phyloP scores from a whole-genome alignment of 768 basidiomycete genomes.

The Serendipita sp. region DNA sequence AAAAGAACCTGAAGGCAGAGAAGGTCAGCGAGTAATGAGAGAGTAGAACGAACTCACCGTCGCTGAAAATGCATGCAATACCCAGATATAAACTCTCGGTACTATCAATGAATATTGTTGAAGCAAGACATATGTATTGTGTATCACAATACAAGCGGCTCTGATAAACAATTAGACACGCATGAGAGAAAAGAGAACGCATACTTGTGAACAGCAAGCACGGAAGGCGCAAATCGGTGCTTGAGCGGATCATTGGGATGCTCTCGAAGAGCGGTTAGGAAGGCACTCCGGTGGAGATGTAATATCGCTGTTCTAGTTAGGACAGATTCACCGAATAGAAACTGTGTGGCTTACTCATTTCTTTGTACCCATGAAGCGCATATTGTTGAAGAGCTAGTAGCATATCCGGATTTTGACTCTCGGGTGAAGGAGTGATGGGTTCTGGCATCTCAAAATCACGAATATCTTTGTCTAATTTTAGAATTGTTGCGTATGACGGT shows the following conservation, averaged over 20 bases:
- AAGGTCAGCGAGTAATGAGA: background rate
- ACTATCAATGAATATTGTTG: slow-evolving; percentile 38
- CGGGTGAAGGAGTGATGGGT: slow-evolving; percentile 6
- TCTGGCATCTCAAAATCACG: slow-evolving; percentile 24
- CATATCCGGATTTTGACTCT: background rate
- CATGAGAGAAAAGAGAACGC: slow-evolving; percentile 34
- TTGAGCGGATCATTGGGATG: slow-evolving; percentile 51
- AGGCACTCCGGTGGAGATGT: slow-evolving; percentile 35
- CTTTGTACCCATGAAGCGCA: background rate
- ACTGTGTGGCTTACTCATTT: background rate
- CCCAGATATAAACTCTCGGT: slow-evolving; percentile 51
- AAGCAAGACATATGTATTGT: slow-evolving; percentile 21
- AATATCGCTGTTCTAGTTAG: background rate
- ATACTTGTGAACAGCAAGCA: slow-evolving; percentile 52
- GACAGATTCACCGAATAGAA: background rate
- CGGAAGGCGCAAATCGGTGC: slow-evolving; percentile 48
- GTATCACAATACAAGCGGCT: background rate
- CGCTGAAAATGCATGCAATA: slow-evolving; percentile 59
- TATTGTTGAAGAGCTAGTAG: background rate
- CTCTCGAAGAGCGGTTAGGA: slow-evolving; percentile 52
- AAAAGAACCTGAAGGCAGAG: background rate
- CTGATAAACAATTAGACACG: slow-evolving; percentile 19
- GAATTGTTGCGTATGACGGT: slow-evolving; percentile 9
- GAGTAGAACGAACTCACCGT: slow-evolving; percentile 22
- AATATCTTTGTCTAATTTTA: slow-evolving; percentile 10